Conservation (phyloP, 2,329 filamentous ascomycete species). For the Capronia americana region DNA sequence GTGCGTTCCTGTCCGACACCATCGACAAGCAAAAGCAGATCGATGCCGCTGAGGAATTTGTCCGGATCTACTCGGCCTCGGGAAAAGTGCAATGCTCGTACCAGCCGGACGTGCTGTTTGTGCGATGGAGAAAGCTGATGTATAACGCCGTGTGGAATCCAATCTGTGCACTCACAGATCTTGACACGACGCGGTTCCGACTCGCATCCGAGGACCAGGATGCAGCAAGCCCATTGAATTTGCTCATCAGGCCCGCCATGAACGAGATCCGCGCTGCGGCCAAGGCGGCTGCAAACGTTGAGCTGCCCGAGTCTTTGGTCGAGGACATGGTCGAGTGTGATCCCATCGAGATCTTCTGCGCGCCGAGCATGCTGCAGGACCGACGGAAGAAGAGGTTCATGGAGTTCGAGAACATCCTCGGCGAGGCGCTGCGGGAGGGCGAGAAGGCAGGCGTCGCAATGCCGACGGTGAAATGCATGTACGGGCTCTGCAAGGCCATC, state of each 20-base stretch:
- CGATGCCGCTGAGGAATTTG: slow-evolving; percentile 51
- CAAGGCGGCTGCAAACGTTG: slow-evolving; percentile 50
- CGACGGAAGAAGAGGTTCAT: slow-evolving; percentile 57
- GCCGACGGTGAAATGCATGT: slow-evolving; percentile 42
- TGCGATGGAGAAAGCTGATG: slow-evolving; percentile 52
- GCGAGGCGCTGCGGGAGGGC: slow-evolving; percentile 63
- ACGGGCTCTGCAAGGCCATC: slow-evolving; percentile 41
- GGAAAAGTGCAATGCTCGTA: slow-evolving; percentile 54
- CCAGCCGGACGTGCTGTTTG: slow-evolving; percentile 43
- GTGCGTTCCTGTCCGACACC: slow-evolving; percentile 44
- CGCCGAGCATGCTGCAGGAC: slow-evolving; percentile 64
- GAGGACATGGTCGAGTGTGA: slow-evolving; percentile 58
- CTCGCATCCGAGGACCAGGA: slow-evolving; percentile 50
- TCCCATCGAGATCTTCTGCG: slow-evolving; percentile 55
- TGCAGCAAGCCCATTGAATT: slow-evolving; percentile 47
- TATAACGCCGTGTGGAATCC: slow-evolving; percentile 61
- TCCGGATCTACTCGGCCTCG: slow-evolving; percentile 55
- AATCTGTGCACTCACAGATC: slow-evolving; percentile 57
- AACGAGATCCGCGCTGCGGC: slow-evolving; percentile 52
- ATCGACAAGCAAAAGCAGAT: slow-evolving; percentile 26
- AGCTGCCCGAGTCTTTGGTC: slow-evolving; percentile 53
- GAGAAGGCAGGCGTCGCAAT: slow-evolving; percentile 53
- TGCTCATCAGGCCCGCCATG: slow-evolving; percentile 62
- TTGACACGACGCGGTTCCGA: slow-evolving; percentile 60
- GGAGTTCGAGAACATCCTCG: slow-evolving; percentile 63